Percentiles rank a stretch among this genome's conserved stretches.
These are phyloP conservation scores for Eucalyptus marginata DNA, from an alignment of 345 rosid species.

Conservation along the genomic window DNA sequence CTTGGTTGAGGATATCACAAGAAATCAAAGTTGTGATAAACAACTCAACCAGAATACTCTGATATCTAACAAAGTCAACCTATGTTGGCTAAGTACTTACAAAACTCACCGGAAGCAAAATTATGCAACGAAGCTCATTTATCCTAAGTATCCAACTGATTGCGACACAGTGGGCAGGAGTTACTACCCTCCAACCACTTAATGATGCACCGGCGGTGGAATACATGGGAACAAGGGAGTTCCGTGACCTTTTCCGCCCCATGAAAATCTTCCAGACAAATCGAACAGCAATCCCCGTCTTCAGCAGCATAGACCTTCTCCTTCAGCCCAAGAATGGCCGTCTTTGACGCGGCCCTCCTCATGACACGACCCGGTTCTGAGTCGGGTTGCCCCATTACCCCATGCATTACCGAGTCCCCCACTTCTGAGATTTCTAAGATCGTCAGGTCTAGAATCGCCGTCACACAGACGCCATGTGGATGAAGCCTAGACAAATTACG, in stretches of 20 bases:
- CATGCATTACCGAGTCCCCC: not conserved
- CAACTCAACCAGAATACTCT: not conserved
- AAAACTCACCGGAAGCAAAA: not conserved
- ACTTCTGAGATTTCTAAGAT: not conserved
- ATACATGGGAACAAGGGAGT: not conserved
- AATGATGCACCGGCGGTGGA: not conserved
- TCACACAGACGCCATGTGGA: not conserved
- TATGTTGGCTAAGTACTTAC: not conserved
- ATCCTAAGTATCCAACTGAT: not conserved
- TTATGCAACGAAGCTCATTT: not conserved
- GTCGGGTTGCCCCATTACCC: not conserved
- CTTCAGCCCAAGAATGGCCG: not conserved
- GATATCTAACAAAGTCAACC: not conserved
- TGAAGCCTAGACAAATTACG: not conserved
- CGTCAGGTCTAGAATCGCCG: not conserved
- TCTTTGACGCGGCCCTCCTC: not conserved
- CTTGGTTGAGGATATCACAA: not conserved
- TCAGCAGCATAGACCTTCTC: not conserved
- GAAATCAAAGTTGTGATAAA: not conserved
- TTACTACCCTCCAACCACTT: not conserved
- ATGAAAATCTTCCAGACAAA: not conserved
- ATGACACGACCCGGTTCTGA: not conserved
- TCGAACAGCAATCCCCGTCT: not conserved
- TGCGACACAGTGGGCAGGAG: not conserved
- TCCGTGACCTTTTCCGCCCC: not conserved